These are phyloP conservation scores for Ambrosia artemisiifolia DNA, from an alignment of 129 eudicot species.

Conservation along the genomic window DNA sequence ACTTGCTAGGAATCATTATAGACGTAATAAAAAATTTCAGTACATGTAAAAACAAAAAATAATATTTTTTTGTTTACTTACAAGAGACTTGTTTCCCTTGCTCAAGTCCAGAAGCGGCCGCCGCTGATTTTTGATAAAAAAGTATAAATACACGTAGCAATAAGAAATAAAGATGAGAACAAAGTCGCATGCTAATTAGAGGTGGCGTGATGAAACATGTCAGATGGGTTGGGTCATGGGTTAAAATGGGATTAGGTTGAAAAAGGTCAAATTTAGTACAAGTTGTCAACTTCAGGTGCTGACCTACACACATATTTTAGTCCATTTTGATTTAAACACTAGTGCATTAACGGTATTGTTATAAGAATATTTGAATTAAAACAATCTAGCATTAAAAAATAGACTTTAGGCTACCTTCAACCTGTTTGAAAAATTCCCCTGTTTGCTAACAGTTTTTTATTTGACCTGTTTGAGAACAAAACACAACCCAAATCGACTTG, in stretches of 20 bases:
- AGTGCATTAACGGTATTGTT: neutral
- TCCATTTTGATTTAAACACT: neutral
- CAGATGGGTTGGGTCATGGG: neutral
- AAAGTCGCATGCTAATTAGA: neutral
- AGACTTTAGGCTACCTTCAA: neutral
- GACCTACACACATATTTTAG: neutral
- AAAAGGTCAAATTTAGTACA: neutral
- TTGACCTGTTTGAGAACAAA: neutral
- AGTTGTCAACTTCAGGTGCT: neutral
- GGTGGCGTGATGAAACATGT: neutral
- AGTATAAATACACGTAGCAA: constrained; percentile 6
- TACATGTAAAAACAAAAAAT: neutral
- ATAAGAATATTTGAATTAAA: neutral
- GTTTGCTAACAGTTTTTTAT: neutral
- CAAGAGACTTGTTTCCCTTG: constrained; percentile 42
- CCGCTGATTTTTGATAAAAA: constrained; percentile 18
- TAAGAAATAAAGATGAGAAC: constrained; percentile 11
- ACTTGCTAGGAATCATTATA: constrained; percentile 1
- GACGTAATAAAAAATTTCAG: neutral
- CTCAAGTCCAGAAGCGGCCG: constrained; percentile 43
- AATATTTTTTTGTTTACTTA: constrained; percentile 20
- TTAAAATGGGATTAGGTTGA: neutral
- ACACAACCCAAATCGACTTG: neutral
- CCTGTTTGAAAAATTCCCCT: neutral
- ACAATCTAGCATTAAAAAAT: neutral